A percentile compares a stretch with the other conserved stretches of the same genome.
Conservation (phyloP, 306 rosid species). For the Prosopis cineraria region DNA sequence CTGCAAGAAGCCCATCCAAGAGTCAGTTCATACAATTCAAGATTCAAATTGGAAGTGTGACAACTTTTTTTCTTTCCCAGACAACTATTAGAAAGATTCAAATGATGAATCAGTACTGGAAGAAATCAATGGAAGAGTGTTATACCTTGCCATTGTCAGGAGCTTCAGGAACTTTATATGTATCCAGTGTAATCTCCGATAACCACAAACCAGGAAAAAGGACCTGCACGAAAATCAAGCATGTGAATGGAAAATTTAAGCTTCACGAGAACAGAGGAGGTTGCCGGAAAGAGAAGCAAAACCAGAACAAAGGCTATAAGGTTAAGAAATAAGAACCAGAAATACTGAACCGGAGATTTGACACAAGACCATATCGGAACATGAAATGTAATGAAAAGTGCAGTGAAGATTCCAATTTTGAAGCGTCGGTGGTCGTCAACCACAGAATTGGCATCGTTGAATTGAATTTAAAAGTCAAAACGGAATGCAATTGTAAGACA, state of each 20-base stretch:
- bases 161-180: slow-evolving; percentile 65
- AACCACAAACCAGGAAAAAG: slow-evolving; percentile 78
- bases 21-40: not conserved
- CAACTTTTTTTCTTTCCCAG: not conserved
- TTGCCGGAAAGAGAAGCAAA: not conserved
- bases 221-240: slow-evolving; percentile 37
- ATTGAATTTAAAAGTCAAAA: not conserved
- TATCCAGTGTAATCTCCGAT: slow-evolving; percentile 67
- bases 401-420: not conserved
- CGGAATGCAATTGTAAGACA: not conserved
- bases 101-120: not conserved
- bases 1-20: slow-evolving; percentile 41
- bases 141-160: slow-evolving; percentile 67
- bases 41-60: not conserved
- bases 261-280: not conserved
- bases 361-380: not conserved
- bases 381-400: not conserved
- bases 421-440: not conserved
- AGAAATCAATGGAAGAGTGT: not conserved
- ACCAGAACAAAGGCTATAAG: not conserved
- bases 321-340: not conserved
- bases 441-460: not conserved
- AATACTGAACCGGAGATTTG: not conserved
- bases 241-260: not conserved
- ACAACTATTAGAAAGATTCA: not conserved